Evolutionary conservation across 2,329 filamentous ascomycete genomes (phyloP).

Genomic region (Fusarium pilosicola): DNA sequence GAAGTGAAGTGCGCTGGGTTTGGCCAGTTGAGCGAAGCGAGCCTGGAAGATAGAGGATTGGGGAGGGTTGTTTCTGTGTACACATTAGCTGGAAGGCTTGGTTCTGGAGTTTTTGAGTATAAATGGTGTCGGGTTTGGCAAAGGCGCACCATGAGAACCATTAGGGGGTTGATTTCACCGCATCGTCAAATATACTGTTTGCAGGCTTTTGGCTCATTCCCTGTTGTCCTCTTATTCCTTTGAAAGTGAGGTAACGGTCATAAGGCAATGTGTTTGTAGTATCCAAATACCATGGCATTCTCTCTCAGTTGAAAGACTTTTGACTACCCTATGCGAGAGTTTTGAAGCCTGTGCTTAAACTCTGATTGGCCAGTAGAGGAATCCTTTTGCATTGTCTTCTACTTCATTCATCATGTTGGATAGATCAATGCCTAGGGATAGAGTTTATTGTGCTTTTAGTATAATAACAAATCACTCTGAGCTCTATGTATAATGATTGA

Average conservation of each 20-base stretch:
- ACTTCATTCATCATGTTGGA: too few species aligned
- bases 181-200: background rate
- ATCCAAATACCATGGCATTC: background rate
- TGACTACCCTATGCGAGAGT: background rate
- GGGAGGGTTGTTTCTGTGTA: conserved; percentile 25
- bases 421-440: background rate
- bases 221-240: background rate
- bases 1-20: background rate
- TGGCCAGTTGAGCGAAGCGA: background rate
- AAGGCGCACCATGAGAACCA: background rate
- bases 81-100: conserved; percentile 8
- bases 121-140: background rate
- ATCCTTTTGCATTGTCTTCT: background rate
- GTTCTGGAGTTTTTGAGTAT: conserved; percentile 6
- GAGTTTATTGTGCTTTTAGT: background rate
- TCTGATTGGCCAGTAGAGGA: background rate
- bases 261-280: background rate
- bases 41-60: conserved; percentile 1
- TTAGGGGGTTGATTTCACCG: background rate
- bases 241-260: background rate
- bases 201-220: background rate
- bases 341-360: background rate
- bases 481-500: background rate
- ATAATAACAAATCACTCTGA: background rate
- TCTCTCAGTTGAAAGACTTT: background rate